phyloP scores from a whole-genome alignment of 2,329 filamentous ascomycete species.

The Monilinia laxa region DNA sequence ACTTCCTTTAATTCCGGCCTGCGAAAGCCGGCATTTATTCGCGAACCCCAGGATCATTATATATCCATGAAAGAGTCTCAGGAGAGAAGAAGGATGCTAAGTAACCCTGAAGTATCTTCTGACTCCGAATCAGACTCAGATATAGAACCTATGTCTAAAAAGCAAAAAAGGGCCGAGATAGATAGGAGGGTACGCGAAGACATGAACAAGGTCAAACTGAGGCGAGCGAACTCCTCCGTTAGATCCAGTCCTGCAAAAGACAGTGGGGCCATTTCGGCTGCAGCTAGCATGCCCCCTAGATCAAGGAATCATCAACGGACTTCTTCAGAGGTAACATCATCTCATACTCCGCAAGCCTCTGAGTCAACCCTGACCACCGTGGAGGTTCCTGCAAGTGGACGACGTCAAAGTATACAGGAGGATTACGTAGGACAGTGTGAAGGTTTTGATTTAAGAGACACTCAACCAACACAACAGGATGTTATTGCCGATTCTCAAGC shows the following conservation, averaged over 20 bases:
- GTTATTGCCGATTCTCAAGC: conserved; percentile 37
- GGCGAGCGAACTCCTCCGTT: background rate
- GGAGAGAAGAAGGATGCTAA: conserved; percentile 29
- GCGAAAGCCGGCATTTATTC: conserved; percentile 14
- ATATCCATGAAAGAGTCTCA: conserved; percentile 38
- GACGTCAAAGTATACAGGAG: conserved; percentile 33
- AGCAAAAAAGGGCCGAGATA: background rate
- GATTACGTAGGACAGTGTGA: conserved; percentile 36
- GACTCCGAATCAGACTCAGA: conserved; percentile 31
- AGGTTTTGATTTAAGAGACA: conserved; percentile 34
- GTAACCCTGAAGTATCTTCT: conserved; percentile 8
- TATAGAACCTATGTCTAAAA: conserved; percentile 26
- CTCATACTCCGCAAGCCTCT: background rate
- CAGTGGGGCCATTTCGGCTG: no score
- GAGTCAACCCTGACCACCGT: conserved; percentile 20
- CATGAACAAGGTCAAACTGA: background rate
- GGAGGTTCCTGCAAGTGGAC: conserved; percentile 35
- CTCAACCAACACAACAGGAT: conserved; percentile 31
- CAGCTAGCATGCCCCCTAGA: background rate
- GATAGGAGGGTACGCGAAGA: conserved; percentile 6
- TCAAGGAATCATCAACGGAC: background rate
- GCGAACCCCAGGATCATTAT: conserved; percentile 32
- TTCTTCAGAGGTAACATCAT: background rate
- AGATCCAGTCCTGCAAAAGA: background rate
- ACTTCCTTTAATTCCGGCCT: conserved; percentile 29